These are phyloP conservation scores for Fusarium burgessii DNA, from an alignment of 2,329 filamentous ascomycete genomes.

Conservation along the genomic window DNA sequence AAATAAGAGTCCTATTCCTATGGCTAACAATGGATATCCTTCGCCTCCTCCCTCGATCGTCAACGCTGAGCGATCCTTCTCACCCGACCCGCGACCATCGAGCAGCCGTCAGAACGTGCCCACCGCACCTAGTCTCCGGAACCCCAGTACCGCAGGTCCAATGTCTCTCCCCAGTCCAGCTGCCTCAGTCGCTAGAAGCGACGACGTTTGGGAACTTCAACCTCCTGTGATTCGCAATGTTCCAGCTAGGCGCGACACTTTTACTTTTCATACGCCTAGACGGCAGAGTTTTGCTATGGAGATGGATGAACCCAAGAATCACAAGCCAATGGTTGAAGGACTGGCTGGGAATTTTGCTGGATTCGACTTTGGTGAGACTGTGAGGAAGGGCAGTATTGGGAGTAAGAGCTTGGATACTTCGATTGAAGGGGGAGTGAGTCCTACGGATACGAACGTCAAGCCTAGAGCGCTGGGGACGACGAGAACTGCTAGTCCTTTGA, in stretches of 20 bases:
- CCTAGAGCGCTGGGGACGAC: slow-evolving; percentile 24
- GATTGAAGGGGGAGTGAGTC: slow-evolving; percentile 32
- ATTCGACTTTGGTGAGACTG: slow-evolving; percentile 54
- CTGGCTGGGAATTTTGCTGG: slow-evolving; percentile 54
- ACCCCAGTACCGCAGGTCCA: slow-evolving; percentile 46
- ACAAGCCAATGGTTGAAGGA: slow-evolving; percentile 48
- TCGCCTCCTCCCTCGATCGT: slow-evolving; percentile 55
- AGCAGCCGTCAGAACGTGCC: slow-evolving; percentile 39
- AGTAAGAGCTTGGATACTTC: slow-evolving; percentile 32
- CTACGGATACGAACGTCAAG: slow-evolving; percentile 35
- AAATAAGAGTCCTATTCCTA: slow-evolving; percentile 12
- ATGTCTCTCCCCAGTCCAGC: slow-evolving; percentile 58
- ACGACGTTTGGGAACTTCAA: slow-evolving; percentile 54
- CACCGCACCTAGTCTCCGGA: slow-evolving; percentile 44
- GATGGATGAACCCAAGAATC: slow-evolving; percentile 51
- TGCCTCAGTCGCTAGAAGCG: slow-evolving; percentile 55
- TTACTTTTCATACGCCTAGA: slow-evolving; percentile 59
- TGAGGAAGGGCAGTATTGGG: slow-evolving; percentile 41
- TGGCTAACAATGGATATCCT: slow-evolving; percentile 48
- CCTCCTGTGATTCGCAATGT: slow-evolving; percentile 62
- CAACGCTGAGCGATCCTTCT: slow-evolving; percentile 46
- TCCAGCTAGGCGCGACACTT: slow-evolving; percentile 63
- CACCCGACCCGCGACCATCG: slow-evolving; percentile 35
- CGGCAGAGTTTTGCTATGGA: slow-evolving; percentile 63
- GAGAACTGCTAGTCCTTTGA: slow-evolving; percentile 43